Evolutionary conservation across 306 rosid genomes (phyloP), one percentile per base, ranked within the genome.

Genomic region (Begonia masoniana): DNA sequence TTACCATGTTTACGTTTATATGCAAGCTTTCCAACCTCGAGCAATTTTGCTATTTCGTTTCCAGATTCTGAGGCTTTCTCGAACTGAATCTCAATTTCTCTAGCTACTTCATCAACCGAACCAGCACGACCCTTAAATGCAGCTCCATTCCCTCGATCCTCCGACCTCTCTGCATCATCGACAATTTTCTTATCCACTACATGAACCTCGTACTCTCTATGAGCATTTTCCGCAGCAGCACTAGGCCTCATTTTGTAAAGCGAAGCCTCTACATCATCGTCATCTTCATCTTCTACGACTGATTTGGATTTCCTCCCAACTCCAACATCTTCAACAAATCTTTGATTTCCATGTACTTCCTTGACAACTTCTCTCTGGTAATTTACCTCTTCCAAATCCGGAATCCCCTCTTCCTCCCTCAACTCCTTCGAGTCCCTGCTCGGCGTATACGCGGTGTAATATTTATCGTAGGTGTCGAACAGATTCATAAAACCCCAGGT

Each of bases 401-500:
- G 99, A 61, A 92, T 92, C 15, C 96, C 99, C 67, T 92, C 99
- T 17, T 79, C 99, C 43, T 92, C 96, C 46, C 96, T 72, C 13
- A 92, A 72, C 42, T 81, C 96, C 70, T 60, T 87, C 4, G 82
- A 92, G 55, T 87, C 80, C 62, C 85, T 68, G 71, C 93, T 79
- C 21, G 96, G 93, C 0, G 95, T 72, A 62, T 75, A 65, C 3
- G 76, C 74, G 47, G 70, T 36, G 66, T 77, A 74, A 69, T 64
- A 77, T 59, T 64, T 74, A 0, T 83, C 78, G 3, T 74, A 62
- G 3, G 13, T 15, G 43, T 79, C 82, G 55, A 83, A 92, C 24
- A 81, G 84, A 68, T 83, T 86, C 53, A 81, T 65, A 43, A 79
- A 83, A 31, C 76, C 96, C 96, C 95, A 92, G 17, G 81, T 52